A percentile compares a stretch with the other conserved stretches of the same genome.
phyloP scores from a whole-genome alignment of 306 rosid species.

The Senna tora region DNA sequence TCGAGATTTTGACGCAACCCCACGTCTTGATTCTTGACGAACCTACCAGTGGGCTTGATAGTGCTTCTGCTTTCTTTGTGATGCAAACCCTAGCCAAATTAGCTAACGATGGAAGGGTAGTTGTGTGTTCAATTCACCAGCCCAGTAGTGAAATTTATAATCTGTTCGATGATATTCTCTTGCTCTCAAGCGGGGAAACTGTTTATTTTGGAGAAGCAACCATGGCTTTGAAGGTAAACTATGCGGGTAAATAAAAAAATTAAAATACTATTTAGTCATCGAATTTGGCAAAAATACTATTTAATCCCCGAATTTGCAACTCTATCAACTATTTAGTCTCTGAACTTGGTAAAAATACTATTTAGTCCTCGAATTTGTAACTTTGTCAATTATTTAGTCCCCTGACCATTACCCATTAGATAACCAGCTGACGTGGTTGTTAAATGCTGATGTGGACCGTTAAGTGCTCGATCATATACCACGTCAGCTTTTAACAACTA shows the following conservation, averaged over 20 bases:
- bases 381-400: no score
- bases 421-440: no score
- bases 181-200: slow-evolving; percentile 60
- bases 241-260: background rate
- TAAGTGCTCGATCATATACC: no score
- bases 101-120: slow-evolving; percentile 52
- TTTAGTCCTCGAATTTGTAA: no score
- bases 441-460: no score
- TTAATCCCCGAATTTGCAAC: no score
- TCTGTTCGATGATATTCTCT: slow-evolving; percentile 58
- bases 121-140: slow-evolving; percentile 59
- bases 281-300: no score
- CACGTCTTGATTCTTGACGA: slow-evolving; percentile 58
- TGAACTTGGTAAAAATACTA: no score
- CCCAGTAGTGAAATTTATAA: slow-evolving; percentile 54
- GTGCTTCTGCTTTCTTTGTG: slow-evolving; percentile 62
- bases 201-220: slow-evolving; percentile 61
- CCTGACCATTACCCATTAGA: no score
- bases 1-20: slow-evolving; percentile 59
- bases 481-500: no score
- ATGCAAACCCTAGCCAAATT: slow-evolving; percentile 50
- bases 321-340: no score
- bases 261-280: no score
- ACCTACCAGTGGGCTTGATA: slow-evolving; percentile 66
- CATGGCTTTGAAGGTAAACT: slow-evolving; percentile 50